Conservation (phyloP, 495 filamentous ascomycete genomes). For the Podospora appendiculata region DNA sequence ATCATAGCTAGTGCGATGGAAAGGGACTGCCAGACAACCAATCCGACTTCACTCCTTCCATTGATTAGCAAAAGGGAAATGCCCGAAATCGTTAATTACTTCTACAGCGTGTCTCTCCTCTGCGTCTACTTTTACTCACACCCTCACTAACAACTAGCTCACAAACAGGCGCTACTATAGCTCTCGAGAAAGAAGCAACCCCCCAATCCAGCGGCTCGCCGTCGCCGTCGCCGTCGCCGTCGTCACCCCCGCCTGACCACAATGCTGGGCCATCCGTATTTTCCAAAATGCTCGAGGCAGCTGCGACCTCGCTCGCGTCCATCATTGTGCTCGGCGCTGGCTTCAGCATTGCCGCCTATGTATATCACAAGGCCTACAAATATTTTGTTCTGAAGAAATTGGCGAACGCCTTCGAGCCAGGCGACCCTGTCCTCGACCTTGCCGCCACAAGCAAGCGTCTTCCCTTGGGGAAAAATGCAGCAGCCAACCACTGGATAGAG, state of each 20-base stretch:
- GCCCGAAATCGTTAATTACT: too few species aligned
- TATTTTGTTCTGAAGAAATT: conserved; percentile 81
- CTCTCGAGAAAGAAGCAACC: background rate
- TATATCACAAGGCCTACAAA: conserved; percentile 87
- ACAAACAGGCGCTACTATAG: too few species aligned
- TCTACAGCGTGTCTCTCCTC: too few species aligned
- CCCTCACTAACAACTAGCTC: too few species aligned
- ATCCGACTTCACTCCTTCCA: too few species aligned
- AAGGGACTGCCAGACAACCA: too few species aligned
- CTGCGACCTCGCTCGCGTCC: conserved; percentile 80
- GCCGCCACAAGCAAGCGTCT: conserved; percentile 61
- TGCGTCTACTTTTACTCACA: too few species aligned
- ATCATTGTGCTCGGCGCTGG: conserved; percentile 69
- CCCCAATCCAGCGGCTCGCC: background rate
- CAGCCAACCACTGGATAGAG: conserved; percentile 71
- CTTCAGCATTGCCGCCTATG: conserved; percentile 67
- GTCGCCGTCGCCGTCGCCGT: background rate
- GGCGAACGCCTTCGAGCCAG: conserved; percentile 83
- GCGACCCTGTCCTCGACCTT: conserved; percentile 84
- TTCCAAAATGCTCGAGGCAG: conserved; percentile 76
- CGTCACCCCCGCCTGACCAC: conserved; percentile 9
- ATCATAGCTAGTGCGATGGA: too few species aligned
- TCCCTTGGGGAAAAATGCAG: conserved; percentile 37
- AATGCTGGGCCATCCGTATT: conserved; percentile 28
- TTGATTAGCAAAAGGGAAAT: too few species aligned